These are phyloP conservation scores for Suillus ampliporus DNA, from an alignment of 768 basidiomycete species.

Conservation along the genomic window DNA sequence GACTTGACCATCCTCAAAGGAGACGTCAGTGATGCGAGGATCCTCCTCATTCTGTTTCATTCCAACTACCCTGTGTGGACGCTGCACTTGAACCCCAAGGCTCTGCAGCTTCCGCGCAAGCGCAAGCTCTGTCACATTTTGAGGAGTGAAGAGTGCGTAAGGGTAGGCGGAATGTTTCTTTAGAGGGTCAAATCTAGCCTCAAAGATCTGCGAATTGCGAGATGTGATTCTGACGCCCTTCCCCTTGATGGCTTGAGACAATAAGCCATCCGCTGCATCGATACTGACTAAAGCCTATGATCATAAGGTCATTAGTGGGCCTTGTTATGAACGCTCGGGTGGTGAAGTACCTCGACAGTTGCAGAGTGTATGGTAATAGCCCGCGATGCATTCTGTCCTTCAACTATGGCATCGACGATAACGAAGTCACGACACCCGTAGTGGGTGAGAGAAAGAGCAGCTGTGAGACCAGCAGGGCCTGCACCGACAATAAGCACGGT, in stretches of 20 bases:
- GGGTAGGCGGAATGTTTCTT: conserved; percentile 48
- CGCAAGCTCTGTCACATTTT: conserved; percentile 48
- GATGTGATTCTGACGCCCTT: conserved; percentile 35
- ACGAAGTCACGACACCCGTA: conserved; percentile 36
- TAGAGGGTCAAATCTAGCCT: conserved; percentile 41
- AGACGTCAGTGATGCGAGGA: conserved; percentile 40
- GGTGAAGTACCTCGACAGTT: conserved; percentile 48
- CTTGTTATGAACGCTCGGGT: background rate
- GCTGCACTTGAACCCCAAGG: conserved; percentile 39
- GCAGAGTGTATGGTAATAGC: conserved; percentile 51
- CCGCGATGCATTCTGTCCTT: conserved; percentile 42
- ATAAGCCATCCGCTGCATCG: conserved; percentile 41
- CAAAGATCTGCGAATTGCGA: conserved; percentile 34
- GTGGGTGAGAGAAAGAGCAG: conserved; percentile 50
- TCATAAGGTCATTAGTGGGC: conserved; percentile 22
- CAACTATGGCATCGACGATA: conserved; percentile 41
- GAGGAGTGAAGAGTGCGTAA: conserved; percentile 50
- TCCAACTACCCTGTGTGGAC: conserved; percentile 47
- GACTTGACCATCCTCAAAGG: conserved; percentile 51
- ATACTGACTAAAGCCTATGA: conserved; percentile 48
- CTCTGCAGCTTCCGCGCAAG: conserved; percentile 41
- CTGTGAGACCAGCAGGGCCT: conserved; percentile 53
- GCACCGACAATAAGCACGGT: conserved; percentile 56
- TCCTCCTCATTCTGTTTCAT: conserved; percentile 38
- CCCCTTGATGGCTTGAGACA: conserved; percentile 34